A percentile compares a stretch with the other conserved stretches of the same genome.
phyloP scores from a whole-genome alignment of 768 basidiomycete species.

The Naganishia friedmannii region DNA sequence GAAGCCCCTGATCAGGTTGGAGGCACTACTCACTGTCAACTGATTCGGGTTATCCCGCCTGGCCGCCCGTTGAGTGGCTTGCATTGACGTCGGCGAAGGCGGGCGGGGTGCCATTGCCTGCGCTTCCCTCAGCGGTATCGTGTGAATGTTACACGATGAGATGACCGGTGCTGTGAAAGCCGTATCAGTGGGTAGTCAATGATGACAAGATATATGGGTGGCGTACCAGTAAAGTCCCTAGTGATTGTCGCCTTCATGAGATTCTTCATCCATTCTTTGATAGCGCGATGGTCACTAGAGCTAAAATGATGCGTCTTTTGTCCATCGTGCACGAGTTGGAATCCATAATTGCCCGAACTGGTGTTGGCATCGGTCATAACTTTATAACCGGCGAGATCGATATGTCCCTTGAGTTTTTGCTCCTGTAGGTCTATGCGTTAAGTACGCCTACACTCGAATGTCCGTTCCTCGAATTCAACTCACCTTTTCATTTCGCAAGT shows the following conservation, averaged over 20 bases:
- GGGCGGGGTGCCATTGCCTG: constrained; percentile 95
- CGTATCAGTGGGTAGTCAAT: constrained; percentile 16
- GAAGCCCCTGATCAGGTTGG: background rate
- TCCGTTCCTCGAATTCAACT: background rate
- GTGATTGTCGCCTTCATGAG: constrained; percentile 98
- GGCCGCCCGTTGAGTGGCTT: constrained; percentile 79
- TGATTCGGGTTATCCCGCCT: constrained; percentile 80
- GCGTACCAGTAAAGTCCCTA: constrained; percentile 84
- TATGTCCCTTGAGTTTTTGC: constrained; percentile 91
- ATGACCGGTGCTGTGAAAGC: constrained; percentile 69
- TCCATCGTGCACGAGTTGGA: constrained; percentile 83
- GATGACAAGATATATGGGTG: constrained; percentile 23
- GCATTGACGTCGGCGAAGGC: constrained; percentile 82
- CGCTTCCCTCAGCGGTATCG: constrained; percentile 88
- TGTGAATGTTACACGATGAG: constrained; percentile 93
- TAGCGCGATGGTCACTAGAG: constrained; percentile 74
- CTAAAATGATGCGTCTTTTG: constrained; percentile 89
- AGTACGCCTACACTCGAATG: constrained; percentile 46
- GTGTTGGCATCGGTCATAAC: constrained; percentile 88
- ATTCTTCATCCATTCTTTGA: constrained; percentile 99
- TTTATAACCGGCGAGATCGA: constrained; percentile 86
- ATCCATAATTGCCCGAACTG: constrained; percentile 88
- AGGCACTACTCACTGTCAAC: constrained; percentile 54
- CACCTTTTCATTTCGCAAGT: constrained; percentile 64
- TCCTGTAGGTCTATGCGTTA: constrained; percentile 59